Base-by-base conservation (phyloP, 768 basidiomycete genomes). In the Kwoniella dejecticola region DNA sequence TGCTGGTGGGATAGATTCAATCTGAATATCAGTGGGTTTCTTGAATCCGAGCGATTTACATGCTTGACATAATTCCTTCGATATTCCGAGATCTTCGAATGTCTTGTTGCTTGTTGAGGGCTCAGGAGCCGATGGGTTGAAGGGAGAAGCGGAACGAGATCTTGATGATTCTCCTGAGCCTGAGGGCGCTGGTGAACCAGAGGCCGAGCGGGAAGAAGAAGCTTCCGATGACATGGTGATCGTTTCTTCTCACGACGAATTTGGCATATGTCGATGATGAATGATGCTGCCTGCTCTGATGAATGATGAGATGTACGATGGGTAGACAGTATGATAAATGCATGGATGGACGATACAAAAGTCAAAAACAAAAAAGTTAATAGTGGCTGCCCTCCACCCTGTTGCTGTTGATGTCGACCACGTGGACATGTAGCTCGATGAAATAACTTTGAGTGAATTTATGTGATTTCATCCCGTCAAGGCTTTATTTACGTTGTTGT, bases 21-120 rank as follows among this genome's bases (percentile, higher is more conserved):
- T 81, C 79, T 99, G 96, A 69, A 99, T 99, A 56, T 89, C 88
- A 7, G 95, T 95, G 0, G 96, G 95, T 42, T 83, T 82, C 64
- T 84, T 92, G 84, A 85, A 98, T 48, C 86, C 86, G 41, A 97
- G 81, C 59, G 88, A 86, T 44, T 86, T 83, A 45, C 97, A 85
- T 4, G 94, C 89, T 72, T 90, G 85, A 48, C 96, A 86, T 0
- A 99, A 84, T 55, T 91, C 92, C 40, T 89, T 86, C 50, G 94
- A 95, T 53, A 98, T 82, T 26, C 94, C 93, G 27, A 99, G 84
- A 30, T 86, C 85, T 67, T 85, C 85, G 81, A 99, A 99, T 1
- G 89, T 86, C 26, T 61, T 62, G 46, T 68, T 61, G 1, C 47
- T 52, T 10, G 15, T 30, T n/a, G 63, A 60, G 10, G 56, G 60